Evolutionary conservation across 1,284 basidiomycete species (phyloP), one percentile per base, ranked within the genome.

Genomic region (Anthracocystis setariae): DNA sequence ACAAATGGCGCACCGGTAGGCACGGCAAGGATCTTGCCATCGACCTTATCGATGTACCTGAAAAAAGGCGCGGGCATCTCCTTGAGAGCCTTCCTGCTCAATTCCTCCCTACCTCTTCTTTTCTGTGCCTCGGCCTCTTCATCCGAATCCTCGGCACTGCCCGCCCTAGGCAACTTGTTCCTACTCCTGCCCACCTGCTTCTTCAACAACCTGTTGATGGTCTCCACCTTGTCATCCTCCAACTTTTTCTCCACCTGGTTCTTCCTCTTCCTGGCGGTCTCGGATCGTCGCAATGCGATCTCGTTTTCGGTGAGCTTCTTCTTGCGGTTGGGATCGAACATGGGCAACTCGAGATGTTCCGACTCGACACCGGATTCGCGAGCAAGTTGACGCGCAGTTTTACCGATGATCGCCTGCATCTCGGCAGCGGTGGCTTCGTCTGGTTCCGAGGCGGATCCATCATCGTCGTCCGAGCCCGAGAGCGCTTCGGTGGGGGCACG

Each of bases 151-250:
- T 62, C 68, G 1, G 25, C 60, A 38, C 51, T 56, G 5, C 59
- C 70, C 9, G 70, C 60, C 0, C 56, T 46, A 0, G 60, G 52
- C 10, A 73, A 42, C 63, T 77, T 77, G 61, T 72, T 76, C 12
- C 76, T 51, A 42, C 69, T 65, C 17, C 74, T 58, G 10, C 78
- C 77, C 8, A 81, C 82, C 52, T 82, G 81, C 79, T 94, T 94
- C 82, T 92, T 93, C 29, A 94, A 88, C 3, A 95, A 87, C 18
- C 92, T 89, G 77, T 94, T 94, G 83, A 95, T 95, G 0, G 93
- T 88, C 90, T 91, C 81, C 7, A 77, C 92, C 88, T 94, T 94
- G 82, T 95, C 93, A 76, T 95, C 93, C 80, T 94, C 92, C 20
- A 93, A 86, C 82, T 91, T 92, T 86, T 94, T 93, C 83, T 94